These are phyloP conservation scores for Exophiala aquamarina DNA, from an alignment of 2,329 filamentous ascomycete species.

Conservation along the genomic window DNA sequence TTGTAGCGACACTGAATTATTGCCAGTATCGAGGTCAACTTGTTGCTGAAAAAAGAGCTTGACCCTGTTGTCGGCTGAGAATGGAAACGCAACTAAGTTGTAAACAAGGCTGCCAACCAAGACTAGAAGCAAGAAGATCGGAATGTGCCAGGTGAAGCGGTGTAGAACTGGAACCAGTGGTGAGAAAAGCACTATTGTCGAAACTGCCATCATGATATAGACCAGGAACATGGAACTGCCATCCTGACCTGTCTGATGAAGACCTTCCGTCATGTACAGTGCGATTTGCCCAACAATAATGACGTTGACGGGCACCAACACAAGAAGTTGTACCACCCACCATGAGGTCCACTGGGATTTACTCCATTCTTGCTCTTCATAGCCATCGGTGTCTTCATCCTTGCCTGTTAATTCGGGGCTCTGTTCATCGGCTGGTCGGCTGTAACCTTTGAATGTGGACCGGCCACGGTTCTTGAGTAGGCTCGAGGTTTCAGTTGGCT, in stretches of 20 bases:
- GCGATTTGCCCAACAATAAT: conserved; percentile 75
- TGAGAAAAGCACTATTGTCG: conserved; percentile 70
- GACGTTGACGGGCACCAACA: conserved; percentile 75
- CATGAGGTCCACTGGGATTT: conserved; percentile 74
- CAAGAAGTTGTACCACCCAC: conserved; percentile 82
- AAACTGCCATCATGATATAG: conserved; percentile 67
- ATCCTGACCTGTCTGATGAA: conserved; percentile 81
- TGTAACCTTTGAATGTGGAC: conserved; percentile 27
- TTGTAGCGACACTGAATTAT: conserved; percentile 66
- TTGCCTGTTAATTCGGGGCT: conserved; percentile 14
- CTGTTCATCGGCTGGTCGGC: conserved; percentile 24
- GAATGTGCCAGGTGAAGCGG: conserved; percentile 78
- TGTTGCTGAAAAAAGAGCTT: conserved; percentile 87
- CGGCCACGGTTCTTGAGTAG: conserved; percentile 20
- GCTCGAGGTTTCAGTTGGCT: conserved; percentile 25
- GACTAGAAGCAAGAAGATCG: conserved; percentile 71
- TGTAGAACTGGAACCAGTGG: conserved; percentile 84
- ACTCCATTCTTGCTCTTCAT: conserved; percentile 80
- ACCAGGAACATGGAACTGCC: conserved; percentile 71
- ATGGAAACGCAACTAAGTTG: conserved; percentile 84
- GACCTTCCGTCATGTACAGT: conserved; percentile 68
- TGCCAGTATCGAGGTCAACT: conserved; percentile 72
- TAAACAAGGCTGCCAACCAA: conserved; percentile 77
- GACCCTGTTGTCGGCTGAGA: conserved; percentile 73
- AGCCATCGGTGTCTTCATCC: conserved; percentile 28